Conservation (phyloP, 2,329 filamentous ascomycete genomes). For the Colletotrichum incanum region DNA sequence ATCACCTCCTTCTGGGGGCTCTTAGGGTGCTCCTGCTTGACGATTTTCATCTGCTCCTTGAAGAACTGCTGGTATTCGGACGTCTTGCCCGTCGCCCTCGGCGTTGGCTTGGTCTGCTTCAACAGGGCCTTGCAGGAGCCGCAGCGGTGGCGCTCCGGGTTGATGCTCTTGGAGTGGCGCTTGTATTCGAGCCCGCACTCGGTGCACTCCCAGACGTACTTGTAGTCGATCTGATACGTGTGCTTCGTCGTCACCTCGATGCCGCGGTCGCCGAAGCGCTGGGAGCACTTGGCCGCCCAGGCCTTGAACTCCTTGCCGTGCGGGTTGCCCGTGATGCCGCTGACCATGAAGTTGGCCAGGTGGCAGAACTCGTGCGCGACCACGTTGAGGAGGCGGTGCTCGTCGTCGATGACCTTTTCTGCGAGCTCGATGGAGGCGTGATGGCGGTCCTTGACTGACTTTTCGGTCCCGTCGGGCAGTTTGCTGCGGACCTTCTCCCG, state of each 20-base stretch:
- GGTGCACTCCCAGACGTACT: slow-evolving; percentile 88
- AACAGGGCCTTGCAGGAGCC: slow-evolving; percentile 81
- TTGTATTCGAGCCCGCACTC: slow-evolving; percentile 82
- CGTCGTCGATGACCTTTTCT: slow-evolving; percentile 86
- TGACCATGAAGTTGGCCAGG: slow-evolving; percentile 91
- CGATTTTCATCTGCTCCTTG: slow-evolving; percentile 76
- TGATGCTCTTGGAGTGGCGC: slow-evolving; percentile 88
- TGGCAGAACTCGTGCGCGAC: slow-evolving; percentile 99
- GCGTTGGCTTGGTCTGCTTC: slow-evolving; percentile 84
- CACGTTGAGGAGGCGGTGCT: slow-evolving; percentile 86
- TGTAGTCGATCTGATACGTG: slow-evolving; percentile 90
- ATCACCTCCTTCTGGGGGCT: slow-evolving; percentile 79
- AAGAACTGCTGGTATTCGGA: slow-evolving; percentile 69
- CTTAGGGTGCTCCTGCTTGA: slow-evolving; percentile 70
- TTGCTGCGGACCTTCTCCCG: slow-evolving; percentile 67
- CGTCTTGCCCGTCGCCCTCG: slow-evolving; percentile 61
- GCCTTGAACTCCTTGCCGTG: slow-evolving; percentile 89
- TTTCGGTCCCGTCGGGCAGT: slow-evolving; percentile 46
- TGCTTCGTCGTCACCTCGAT: slow-evolving; percentile 92
- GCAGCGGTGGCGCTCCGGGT: slow-evolving; percentile 80
- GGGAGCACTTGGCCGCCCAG: slow-evolving; percentile 74
- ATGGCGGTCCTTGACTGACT: slow-evolving; percentile 58
- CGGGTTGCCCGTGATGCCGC: slow-evolving; percentile 80
- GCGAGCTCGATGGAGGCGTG: slow-evolving; percentile 91
- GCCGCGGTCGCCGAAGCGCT: slow-evolving; percentile 72